phyloP scores from a whole-genome alignment of 331 rosid genomes.

The Erythrophleum ivorense region DNA sequence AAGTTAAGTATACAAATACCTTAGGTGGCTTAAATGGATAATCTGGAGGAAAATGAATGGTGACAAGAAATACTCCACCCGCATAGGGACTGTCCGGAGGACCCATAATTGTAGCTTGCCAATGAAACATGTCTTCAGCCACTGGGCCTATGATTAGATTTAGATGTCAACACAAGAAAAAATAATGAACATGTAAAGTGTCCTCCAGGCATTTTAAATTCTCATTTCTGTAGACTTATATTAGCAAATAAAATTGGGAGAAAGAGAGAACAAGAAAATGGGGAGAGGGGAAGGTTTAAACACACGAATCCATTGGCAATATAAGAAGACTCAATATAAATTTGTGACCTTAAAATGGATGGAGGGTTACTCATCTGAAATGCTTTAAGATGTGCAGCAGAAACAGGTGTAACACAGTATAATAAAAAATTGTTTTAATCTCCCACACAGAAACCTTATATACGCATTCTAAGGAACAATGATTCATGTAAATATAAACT shows the following conservation, averaged over 20 bases:
- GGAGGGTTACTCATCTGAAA: not conserved
- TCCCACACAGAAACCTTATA: not conserved
- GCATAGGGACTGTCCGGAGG: constrained; percentile 48
- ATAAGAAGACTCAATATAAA: not conserved
- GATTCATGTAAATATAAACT: not conserved
- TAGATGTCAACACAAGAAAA: constrained; percentile 13
- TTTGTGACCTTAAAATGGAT: not conserved
- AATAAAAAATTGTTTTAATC: not conserved
- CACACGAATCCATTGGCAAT: not conserved
- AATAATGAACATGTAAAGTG: not conserved
- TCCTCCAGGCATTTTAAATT: not conserved
- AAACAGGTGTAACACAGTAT: not conserved
- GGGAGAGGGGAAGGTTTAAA: not conserved
- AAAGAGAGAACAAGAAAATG: too few relatives aligned
- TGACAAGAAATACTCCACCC: constrained; percentile 48
- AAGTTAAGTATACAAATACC: not conserved
- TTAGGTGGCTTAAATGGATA: constrained; percentile 45
- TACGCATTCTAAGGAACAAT: not conserved
- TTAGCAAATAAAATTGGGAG: not conserved
- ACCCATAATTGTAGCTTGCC: constrained; percentile 10
- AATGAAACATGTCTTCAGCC: constrained; percentile 35
- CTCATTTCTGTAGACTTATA: constrained; percentile 7
- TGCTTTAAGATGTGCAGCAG: not conserved
- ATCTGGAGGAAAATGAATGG: constrained; percentile 32
- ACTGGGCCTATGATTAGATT: constrained; percentile 38